These are phyloP conservation scores for Sisymbrium irio DNA, from an alignment of 345 rosid genomes.

Conservation along the genomic window DNA sequence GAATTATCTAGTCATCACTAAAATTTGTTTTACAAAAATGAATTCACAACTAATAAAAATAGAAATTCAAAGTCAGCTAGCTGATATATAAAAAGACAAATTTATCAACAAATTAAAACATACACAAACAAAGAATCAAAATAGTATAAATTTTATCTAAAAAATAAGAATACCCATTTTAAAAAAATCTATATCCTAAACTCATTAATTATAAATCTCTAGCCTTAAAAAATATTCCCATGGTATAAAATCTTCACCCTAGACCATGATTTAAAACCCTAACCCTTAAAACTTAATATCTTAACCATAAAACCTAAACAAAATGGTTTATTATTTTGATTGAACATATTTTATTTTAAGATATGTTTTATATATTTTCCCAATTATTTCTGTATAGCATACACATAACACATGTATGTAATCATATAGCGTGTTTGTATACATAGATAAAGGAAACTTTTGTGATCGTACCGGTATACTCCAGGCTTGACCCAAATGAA, in stretches of 20 bases:
- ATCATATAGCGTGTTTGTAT: not conserved
- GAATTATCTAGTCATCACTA: not conserved
- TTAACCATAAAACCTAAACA: not conserved
- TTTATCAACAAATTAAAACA: not conserved
- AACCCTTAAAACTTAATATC: not conserved
- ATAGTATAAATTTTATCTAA: not conserved
- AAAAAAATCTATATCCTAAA: not conserved
- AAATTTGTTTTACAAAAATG: not conserved
- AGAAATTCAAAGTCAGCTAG: not conserved
- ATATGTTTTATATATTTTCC: not conserved
- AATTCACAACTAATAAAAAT: not conserved
- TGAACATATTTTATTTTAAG: not conserved
- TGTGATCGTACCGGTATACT: slow-evolving; percentile 48
- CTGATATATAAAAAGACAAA: not conserved
- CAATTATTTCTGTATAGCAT: not conserved
- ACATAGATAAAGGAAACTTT: not conserved
- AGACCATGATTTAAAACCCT: not conserved
- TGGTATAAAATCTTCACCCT: not conserved
- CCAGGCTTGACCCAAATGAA: slow-evolving; percentile 71
- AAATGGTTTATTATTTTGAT: not conserved
- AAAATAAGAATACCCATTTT: not conserved
- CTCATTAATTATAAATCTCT: not conserved
- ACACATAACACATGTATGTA: not conserved
- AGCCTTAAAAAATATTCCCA: not conserved
- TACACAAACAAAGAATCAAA: not conserved